Evolutionary conservation across 2,329 filamentous ascomycete species (phyloP).

Genomic region (Cordyceps javanica): DNA sequence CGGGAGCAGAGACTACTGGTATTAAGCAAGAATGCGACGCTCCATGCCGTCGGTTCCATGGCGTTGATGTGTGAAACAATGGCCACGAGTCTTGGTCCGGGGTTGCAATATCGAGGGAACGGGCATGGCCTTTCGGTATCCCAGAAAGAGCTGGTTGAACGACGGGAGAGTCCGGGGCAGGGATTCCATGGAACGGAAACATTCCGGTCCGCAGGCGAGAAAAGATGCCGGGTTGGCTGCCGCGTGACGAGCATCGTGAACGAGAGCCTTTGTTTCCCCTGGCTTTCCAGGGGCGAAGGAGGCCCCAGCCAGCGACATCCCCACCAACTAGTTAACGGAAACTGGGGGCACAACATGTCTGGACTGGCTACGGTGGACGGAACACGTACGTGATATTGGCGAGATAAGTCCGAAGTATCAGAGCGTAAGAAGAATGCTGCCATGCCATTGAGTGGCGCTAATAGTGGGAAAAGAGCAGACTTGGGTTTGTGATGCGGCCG

Average conservation of each 20-base stretch:
- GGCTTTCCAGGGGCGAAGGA: background rate
- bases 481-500: background rate
- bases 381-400: background rate
- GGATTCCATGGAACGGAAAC: background rate
- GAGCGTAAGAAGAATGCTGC: background rate
- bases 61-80: background rate
- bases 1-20: background rate
- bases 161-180: background rate
- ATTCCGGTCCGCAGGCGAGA: background rate
- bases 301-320: background rate
- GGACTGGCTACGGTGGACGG: too few relatives aligned
- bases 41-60: slow-evolving; percentile 1
- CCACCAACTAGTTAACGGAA: background rate
- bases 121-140: background rate
- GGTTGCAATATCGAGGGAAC: background rate
- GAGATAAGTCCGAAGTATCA: background rate
- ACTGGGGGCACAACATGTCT: background rate
- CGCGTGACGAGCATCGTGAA: background rate
- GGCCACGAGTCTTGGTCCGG: background rate
- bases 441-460: background rate
- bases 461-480: background rate
- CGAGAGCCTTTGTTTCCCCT: background rate
- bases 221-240: background rate
- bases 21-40: background rate
- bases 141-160: background rate